Percentiles rank a stretch among this genome's conserved stretches.
phyloP scores from a whole-genome alignment of 306 rosid species.

The Cyamopsis tetragonoloba region DNA sequence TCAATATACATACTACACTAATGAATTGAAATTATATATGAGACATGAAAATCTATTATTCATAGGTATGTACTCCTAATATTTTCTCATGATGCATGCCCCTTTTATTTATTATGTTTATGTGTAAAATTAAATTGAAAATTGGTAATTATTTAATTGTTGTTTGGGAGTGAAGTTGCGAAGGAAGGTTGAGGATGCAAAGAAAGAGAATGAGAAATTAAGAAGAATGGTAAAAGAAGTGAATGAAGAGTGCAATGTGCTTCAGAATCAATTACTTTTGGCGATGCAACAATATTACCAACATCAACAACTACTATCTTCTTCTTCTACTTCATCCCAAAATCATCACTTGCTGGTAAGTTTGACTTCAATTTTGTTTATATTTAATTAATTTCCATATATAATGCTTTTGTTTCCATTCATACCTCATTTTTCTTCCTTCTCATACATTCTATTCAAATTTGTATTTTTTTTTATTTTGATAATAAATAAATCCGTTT shows the following conservation, averaged over 20 bases:
- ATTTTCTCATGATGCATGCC: no score
- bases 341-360: constrained; percentile 30
- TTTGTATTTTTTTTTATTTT: background rate
- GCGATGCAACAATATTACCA: constrained; percentile 23
- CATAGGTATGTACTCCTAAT: no score
- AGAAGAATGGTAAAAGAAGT: constrained; percentile 26
- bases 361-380: constrained; percentile 31
- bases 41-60: no score
- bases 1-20: no score
- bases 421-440: background rate
- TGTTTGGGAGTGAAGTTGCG: constrained; percentile 14
- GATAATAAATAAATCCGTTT: background rate
- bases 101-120: no score
- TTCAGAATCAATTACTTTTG: constrained; percentile 31
- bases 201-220: constrained; percentile 38
- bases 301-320: no score
- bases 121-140: no score
- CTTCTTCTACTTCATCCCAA: background rate
- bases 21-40: no score
- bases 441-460: background rate
- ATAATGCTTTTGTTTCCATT: background rate
- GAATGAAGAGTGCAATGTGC: constrained; percentile 27
- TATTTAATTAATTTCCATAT: no score
- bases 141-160: no score
- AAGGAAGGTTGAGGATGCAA: constrained; percentile 35